Conservation (phyloP, 2,329 filamentous ascomycete species). For the Alternaria viburni region DNA sequence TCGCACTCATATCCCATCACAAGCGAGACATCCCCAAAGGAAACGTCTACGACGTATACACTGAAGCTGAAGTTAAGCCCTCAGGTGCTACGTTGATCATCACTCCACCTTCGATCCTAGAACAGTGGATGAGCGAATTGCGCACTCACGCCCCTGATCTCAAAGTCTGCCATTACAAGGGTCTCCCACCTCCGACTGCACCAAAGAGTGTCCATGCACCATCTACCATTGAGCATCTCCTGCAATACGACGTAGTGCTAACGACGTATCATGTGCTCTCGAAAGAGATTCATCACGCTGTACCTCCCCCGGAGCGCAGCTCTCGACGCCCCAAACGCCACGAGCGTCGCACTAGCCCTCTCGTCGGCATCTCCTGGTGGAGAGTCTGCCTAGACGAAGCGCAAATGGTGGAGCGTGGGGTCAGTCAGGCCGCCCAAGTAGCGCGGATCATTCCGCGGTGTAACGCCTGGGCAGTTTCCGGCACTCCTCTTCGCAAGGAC, state of each 20-base stretch:
- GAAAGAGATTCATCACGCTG: slow-evolving; percentile 78
- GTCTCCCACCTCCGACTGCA: slow-evolving; percentile 48
- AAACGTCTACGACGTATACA: slow-evolving; percentile 49
- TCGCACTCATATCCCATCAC: slow-evolving; percentile 73
- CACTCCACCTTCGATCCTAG: slow-evolving; percentile 65
- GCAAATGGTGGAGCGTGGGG: slow-evolving; percentile 91
- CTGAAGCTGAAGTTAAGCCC: slow-evolving; percentile 54
- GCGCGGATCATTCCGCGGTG: slow-evolving; percentile 80
- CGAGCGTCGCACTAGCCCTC: slow-evolving; percentile 71
- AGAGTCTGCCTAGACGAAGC: slow-evolving; percentile 76
- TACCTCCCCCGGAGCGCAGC: slow-evolving; percentile 72
- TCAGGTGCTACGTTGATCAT: slow-evolving; percentile 68
- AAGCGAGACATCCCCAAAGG: slow-evolving; percentile 43
- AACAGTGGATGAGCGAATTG: slow-evolving; percentile 70
- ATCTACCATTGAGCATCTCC: slow-evolving; percentile 55
- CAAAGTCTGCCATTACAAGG: slow-evolving; percentile 63
- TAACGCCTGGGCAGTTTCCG: slow-evolving; percentile 91
- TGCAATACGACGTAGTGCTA: slow-evolving; percentile 63
- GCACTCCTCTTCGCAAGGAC: slow-evolving; percentile 84
- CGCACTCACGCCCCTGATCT: slow-evolving; percentile 62
- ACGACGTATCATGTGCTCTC: slow-evolving; percentile 74
- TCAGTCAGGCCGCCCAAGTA: slow-evolving; percentile 81
- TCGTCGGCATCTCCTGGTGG: slow-evolving; percentile 88
- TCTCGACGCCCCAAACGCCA: slow-evolving; percentile 70
- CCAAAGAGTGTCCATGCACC: slow-evolving; percentile 43